Base-by-base conservation (phyloP, 352 stramenopile genomes). In the Globisporangium solare region DNA sequence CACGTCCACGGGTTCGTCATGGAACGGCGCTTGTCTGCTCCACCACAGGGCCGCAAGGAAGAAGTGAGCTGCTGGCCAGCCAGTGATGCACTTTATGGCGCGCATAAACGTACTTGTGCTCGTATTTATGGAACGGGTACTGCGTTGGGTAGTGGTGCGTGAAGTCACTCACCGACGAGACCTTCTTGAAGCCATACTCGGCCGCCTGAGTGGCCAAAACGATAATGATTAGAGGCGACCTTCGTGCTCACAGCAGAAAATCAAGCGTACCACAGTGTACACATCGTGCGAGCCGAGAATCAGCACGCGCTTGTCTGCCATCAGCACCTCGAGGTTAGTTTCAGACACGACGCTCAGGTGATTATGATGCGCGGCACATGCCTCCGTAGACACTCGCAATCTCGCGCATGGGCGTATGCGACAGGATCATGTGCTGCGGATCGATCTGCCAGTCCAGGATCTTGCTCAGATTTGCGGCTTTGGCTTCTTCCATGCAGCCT, bases 361-460 rank as follows among this genome's bases (percentile, higher is more conserved):
- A 35, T 3, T 35, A 6, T 35, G 27, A 2, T 45, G 27, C 18
- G 14, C n/a, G n/a, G n/a, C 35, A 61, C 65, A 51, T 56, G 79
- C 84, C 73, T 62, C 66, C 71, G 48, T 86, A 96, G 4, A 66
- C 70, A 17, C 74, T 66, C 6, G 70, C 72, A 18, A 96, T 71
- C 56, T 87, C 74, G 2, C 80, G 81, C 87, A 97, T 96, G 8
- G 89, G 89, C 43, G 86, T 96, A 60, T 97, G 89, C 22, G 87
- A 95, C 27, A 95, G 68, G 21, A 95, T 73, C 77, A 95, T 81
- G 50, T 95, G 83, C 56, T 75, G 56, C 2, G 74, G 70, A 18
- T 92, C 64, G 20, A 96, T 87, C n/a, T 68, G 32, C 39, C 85
- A 17, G 42, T 86, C 68, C 46, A 95, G 66, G 13, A 81, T 56